Conservation (phyloP, 2,329 filamentous ascomycete genomes). For the Venturia carpophila region DNA sequence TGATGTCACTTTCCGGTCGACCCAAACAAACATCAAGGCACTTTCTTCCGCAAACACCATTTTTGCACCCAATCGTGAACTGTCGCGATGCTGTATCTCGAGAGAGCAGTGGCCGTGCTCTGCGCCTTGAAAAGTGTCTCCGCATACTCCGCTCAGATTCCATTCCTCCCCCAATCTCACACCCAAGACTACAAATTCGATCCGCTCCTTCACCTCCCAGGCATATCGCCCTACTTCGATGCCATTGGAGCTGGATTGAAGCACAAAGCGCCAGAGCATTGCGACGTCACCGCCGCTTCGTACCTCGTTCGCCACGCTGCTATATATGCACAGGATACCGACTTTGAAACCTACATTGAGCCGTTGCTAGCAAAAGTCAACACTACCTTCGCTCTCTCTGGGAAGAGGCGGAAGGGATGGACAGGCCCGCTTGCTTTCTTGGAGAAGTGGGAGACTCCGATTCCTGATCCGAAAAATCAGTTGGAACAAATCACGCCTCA, state of each 20-base stretch:
- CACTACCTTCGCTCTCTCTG: not conserved
- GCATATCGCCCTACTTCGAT: slow-evolving; percentile 53
- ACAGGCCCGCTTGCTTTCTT: slow-evolving; percentile 19
- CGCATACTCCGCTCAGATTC: not conserved
- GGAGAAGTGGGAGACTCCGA: slow-evolving; percentile 20
- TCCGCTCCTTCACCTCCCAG: slow-evolving; percentile 47
- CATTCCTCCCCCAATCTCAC: slow-evolving; percentile 4
- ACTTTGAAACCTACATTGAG: slow-evolving; percentile 51
- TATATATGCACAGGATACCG: slow-evolving; percentile 53
- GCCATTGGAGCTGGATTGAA: slow-evolving; percentile 26
- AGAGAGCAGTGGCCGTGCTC: not conserved
- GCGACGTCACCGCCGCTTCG: slow-evolving; percentile 44
- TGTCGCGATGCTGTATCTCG: not conserved
- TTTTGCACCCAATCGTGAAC: not conserved
- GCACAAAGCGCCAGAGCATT: slow-evolving; percentile 43
- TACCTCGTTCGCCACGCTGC: slow-evolving; percentile 54
- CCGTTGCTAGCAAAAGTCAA: slow-evolving; percentile 40
- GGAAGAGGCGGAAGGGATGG: slow-evolving; percentile 19
- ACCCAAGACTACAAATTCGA: slow-evolving; percentile 36
- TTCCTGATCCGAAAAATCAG: slow-evolving; percentile 17
- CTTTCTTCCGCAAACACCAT: not conserved
- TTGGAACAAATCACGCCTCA: slow-evolving; percentile 21
- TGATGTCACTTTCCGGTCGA: slow-evolving; percentile 3
- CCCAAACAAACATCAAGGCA: not conserved
- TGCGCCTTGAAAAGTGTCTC: not conserved